These are phyloP conservation scores for Pharus latifolius DNA, from an alignment of 176 grass and related monocot genomes.

Conservation along the genomic window DNA sequence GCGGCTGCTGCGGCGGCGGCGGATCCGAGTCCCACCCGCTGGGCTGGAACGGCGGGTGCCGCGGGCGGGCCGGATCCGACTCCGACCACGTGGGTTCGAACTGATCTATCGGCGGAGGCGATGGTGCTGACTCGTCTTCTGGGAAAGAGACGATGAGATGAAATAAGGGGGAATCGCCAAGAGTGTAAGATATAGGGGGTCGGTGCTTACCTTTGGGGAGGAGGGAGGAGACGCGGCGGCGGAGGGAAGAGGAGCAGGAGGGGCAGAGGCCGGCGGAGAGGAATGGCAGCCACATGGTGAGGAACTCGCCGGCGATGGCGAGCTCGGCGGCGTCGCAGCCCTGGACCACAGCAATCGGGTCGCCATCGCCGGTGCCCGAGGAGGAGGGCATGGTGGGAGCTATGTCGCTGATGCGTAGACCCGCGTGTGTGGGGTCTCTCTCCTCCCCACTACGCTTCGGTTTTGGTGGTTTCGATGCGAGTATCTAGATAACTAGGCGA, in stretches of 20 bases:
- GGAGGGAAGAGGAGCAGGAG: slow-evolving; percentile 42
- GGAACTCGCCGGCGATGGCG: slow-evolving; percentile 81
- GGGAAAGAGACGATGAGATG: not conserved
- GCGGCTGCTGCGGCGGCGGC: not conserved
- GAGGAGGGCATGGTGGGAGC: not conserved
- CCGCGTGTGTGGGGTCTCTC: not conserved
- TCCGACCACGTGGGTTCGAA: slow-evolving; percentile 36
- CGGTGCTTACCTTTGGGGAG: slow-evolving; percentile 33
- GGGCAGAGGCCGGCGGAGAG: slow-evolving; percentile 65
- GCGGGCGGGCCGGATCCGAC: slow-evolving; percentile 17
- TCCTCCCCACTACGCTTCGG: not conserved
- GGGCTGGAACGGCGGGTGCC: slow-evolving; percentile 25
- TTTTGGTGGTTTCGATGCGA: not conserved
- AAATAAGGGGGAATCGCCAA: not conserved
- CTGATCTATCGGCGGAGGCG: slow-evolving; percentile 11
- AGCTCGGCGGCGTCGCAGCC: slow-evolving; percentile 53
- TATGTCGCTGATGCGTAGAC: slow-evolving; percentile 15
- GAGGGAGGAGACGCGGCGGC: slow-evolving; percentile 52
- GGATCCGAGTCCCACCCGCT: slow-evolving; percentile 51
- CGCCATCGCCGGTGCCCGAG: not conserved
- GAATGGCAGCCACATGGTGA: slow-evolving; percentile 86
- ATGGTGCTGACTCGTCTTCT: slow-evolving; percentile 14
- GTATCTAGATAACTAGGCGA: not conserved
- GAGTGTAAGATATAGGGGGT: too few relatives aligned
- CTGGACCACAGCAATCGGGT: slow-evolving; percentile 51